phyloP scores from a whole-genome alignment of 768 basidiomycete species.

The Trametes meyenii region DNA sequence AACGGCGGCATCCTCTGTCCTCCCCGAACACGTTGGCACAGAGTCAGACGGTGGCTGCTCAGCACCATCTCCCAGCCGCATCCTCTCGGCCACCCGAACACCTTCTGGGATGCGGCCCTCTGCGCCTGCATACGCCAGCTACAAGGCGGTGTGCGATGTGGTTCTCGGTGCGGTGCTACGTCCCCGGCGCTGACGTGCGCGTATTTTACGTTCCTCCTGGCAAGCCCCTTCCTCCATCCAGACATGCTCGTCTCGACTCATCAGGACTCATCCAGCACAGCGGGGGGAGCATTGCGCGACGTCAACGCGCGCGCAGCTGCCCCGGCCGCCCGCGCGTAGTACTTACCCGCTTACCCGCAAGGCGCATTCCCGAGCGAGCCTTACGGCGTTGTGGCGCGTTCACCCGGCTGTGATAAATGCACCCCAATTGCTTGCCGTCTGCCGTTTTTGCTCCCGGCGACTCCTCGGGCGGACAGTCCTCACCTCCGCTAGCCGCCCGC shows the following conservation, averaged over 20 bases:
- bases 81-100: not conserved
- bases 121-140: not conserved
- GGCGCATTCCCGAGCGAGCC: not conserved
- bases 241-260: not conserved
- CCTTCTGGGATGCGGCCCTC: not conserved
- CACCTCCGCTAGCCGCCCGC: not conserved
- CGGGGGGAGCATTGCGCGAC: not conserved
- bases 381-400: constrained; percentile 15
- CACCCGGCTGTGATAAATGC: constrained; percentile 17
- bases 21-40: too few species aligned
- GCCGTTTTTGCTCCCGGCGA: not conserved
- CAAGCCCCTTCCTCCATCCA: not conserved
- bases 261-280: not conserved
- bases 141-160: constrained; percentile 14
- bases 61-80: too few species aligned
- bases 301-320: not conserved
- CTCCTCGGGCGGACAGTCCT: not conserved
- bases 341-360: constrained; percentile 5
- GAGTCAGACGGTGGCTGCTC: too few species aligned
- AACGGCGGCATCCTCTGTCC: too few species aligned
- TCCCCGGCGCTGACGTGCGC: constrained; percentile 7
- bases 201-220: not conserved
- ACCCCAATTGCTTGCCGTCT: not conserved
- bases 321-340: not conserved
- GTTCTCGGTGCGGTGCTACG: not conserved